phyloP scores from a whole-genome alignment of 1,284 basidiomycete species.

The Rhodotorula sp. region DNA sequence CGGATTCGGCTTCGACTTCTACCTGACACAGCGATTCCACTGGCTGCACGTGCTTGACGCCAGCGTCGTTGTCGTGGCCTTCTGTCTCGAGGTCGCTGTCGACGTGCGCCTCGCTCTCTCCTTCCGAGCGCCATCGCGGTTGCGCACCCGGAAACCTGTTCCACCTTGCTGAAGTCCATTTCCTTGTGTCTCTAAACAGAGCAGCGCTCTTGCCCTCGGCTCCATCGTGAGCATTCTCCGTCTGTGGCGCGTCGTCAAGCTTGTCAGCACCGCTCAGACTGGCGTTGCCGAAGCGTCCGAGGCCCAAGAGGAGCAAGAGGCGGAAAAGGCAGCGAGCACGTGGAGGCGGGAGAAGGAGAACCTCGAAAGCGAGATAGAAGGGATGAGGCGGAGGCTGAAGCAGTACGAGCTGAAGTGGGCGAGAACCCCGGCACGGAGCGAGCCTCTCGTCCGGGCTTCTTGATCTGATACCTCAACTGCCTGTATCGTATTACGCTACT shows the following conservation, averaged over 20 bases:
- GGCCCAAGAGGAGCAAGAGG: neutral
- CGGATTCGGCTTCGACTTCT: slow-evolving; percentile 6
- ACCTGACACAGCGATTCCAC: neutral
- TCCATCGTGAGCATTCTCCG: slow-evolving; percentile 20
- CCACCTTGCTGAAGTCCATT: neutral
- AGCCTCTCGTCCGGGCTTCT: too few relatives aligned
- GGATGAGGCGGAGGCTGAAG: neutral
- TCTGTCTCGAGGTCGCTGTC: slow-evolving; percentile 6
- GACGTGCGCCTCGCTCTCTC: neutral
- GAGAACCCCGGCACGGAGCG: too few relatives aligned
- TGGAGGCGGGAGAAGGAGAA: neutral
- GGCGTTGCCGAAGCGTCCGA: neutral
- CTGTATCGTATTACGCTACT: neutral
- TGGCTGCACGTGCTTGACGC: slow-evolving; percentile 19
- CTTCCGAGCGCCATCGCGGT: neutral
- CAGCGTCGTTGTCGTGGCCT: slow-evolving; percentile 10
- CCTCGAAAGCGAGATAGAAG: neutral
- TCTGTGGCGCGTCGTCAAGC: slow-evolving; percentile 24
- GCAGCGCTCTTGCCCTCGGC: neutral
- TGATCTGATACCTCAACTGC: too few relatives aligned
- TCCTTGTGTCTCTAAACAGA: neutral
- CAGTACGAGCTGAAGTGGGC: neutral
- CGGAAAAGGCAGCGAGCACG: neutral
- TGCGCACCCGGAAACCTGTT: neutral
- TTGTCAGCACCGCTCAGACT: slow-evolving; percentile 11